Evolutionary conservation across 2,329 filamentous ascomycete genomes (phyloP), one percentile per base, ranked within the genome.

Genomic region (Diaporthe ampelina): DNA sequence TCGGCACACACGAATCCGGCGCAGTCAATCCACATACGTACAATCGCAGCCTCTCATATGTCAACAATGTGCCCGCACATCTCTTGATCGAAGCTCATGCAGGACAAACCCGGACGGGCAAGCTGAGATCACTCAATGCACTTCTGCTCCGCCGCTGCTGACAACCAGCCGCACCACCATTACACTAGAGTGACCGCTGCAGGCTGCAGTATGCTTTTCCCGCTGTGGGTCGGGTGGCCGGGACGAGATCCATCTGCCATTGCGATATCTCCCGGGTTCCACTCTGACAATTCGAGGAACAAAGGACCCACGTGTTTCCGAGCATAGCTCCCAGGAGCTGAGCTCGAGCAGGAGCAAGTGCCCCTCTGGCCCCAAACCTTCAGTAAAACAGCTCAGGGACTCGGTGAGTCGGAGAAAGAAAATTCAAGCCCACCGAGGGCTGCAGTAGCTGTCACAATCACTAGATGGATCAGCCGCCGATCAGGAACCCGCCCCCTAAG

Each of bases 231-330:
- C 57, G 26, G 43, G 54, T 43, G 70, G 57, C 70, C 70, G 57
- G 57, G 70, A 72, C 37, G 57, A 56, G 70, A 63, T 54, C 70
- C 70, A 72, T 61, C 54, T 68, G 63, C 63, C 63, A 52, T 68
- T 45, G 63, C 48, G 63, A 68, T 68, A 68, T 68, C 63, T 68
- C 63, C 63, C 63, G 48, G 63, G 63, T n/a, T 21, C 63, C 48
- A 54, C 45, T 54, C 21, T 35, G 32, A 15, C 63, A 54, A 21
- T 54, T 68, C 70, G 70, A 72, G 54, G 13, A 35, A 63, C 29
- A 43, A 35, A 72, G 57, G 69, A 40, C 57, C 56, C 69, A 72
- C 57, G 69, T 72, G 56, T 72, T 54, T 24, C 52, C 21, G 45
- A 71, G 43, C 56, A 43, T 5, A 52, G 56, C 29, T 61, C 45